phyloP scores from a whole-genome alignment of 2,329 filamentous ascomycete genomes.

The Pseudogymnoascus sp. region DNA sequence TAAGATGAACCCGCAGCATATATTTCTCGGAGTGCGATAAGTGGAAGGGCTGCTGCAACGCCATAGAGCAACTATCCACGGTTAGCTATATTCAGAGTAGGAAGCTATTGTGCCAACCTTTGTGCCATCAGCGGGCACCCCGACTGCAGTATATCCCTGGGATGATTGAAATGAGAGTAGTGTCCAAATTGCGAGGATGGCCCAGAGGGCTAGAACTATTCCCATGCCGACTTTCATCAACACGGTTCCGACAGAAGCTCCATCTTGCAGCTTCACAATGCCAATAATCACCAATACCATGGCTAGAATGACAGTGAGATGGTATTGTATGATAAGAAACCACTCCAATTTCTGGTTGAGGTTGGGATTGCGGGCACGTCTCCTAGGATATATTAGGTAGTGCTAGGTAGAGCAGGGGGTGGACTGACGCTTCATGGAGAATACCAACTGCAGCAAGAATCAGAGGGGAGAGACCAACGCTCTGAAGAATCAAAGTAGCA shows the following conservation, averaged over 20 bases:
- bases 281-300: constrained; percentile 2
- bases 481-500: constrained; percentile 13
- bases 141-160: background rate
- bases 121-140: background rate
- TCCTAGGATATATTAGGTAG: background rate
- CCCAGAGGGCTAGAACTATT: background rate
- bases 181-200: background rate
- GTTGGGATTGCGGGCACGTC: background rate
- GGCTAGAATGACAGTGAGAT: background rate
- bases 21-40: constrained; percentile 4
- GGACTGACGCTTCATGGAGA: constrained; percentile 21
- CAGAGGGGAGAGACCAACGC: constrained; percentile 20
- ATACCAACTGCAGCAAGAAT: constrained; percentile 17
- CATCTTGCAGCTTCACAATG: constrained; percentile 2
- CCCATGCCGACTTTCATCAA: background rate
- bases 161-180: background rate
- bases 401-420: background rate
- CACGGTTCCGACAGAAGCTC: background rate
- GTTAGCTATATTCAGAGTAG: background rate
- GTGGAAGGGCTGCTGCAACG: background rate
- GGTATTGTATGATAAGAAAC: background rate
- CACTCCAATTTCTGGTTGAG: background rate
- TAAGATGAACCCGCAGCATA: background rate
- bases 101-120: background rate
- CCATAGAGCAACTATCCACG: background rate